These are phyloP conservation scores for Nicotiana rustica DNA, from an alignment of 305 asterid species.

Conservation along the genomic window DNA sequence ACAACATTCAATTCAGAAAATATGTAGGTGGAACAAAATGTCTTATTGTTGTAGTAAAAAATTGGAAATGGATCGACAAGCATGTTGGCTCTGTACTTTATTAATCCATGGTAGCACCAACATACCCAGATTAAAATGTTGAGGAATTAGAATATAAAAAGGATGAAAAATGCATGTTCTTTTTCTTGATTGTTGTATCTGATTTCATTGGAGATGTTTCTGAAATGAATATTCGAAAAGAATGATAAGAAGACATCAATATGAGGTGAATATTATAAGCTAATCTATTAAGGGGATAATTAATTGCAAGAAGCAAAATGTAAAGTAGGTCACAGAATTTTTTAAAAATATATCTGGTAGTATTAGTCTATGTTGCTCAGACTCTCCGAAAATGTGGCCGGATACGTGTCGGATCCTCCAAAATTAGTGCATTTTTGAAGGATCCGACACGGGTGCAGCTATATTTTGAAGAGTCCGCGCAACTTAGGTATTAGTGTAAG, in stretches of 20 bases:
- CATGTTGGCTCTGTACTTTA: not conserved
- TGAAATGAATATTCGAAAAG: constrained; percentile 2
- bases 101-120: not conserved
- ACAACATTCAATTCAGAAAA: constrained; percentile 8
- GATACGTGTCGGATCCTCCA: no score
- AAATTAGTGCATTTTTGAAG: no score
- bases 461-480: no score
- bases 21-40: not conserved
- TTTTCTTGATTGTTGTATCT: not conserved
- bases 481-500: not conserved
- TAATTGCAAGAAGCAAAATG: not conserved
- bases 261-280: not conserved
- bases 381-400: no score
- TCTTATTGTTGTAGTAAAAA: not conserved
- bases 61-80: not conserved
- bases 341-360: not conserved
- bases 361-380: not conserved
- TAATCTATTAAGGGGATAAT: constrained; percentile 14
- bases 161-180: constrained; percentile 22
- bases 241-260: not conserved
- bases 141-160: not conserved
- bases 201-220: constrained; percentile 1
- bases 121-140: not conserved
- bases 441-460: no score
- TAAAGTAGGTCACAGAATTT: not conserved